Conservation (phyloP, 225 moss, liverwort and hornwort species). For the Physcomitrium patens region DNA sequence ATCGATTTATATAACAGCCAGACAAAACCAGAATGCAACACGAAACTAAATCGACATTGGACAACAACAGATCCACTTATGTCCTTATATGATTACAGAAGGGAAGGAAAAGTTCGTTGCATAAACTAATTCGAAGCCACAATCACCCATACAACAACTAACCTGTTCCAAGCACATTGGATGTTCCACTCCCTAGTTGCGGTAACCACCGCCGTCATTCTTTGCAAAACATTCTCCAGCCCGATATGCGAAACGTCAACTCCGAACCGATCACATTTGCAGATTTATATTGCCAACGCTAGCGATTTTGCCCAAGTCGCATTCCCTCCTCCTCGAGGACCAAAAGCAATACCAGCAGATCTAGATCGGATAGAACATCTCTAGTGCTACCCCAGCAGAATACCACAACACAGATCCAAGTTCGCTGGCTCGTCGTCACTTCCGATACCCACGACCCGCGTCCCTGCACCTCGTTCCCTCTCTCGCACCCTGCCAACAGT, state of each 20-base stretch:
- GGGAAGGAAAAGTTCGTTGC: neutral
- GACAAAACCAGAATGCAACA: neutral
- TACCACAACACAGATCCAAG: too few species aligned
- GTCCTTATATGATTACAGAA: neutral
- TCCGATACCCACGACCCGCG: too few species aligned
- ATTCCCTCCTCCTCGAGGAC: neutral
- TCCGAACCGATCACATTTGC: constrained; percentile 14
- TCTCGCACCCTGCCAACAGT: neutral
- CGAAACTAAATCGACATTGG: too few species aligned
- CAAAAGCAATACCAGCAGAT: neutral
- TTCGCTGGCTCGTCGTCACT: too few species aligned
- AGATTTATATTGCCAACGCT: constrained; percentile 11
- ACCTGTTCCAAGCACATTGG: constrained; percentile 23
- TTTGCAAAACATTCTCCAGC: neutral
- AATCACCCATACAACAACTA: neutral
- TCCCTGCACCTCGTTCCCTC: neutral
- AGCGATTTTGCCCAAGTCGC: neutral
- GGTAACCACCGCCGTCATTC: neutral
- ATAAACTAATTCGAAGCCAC: neutral
- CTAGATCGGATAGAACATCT: constrained; percentile 1
- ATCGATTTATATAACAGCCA: neutral
- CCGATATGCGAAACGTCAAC: neutral
- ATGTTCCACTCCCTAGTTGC: constrained; percentile 8
- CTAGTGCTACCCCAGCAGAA: neutral
- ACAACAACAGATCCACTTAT: neutral